Percentiles rank a stretch among this genome's conserved stretches.
phyloP scores from a whole-genome alignment of 2,329 filamentous ascomycete genomes.

The Xylaria sp. region DNA sequence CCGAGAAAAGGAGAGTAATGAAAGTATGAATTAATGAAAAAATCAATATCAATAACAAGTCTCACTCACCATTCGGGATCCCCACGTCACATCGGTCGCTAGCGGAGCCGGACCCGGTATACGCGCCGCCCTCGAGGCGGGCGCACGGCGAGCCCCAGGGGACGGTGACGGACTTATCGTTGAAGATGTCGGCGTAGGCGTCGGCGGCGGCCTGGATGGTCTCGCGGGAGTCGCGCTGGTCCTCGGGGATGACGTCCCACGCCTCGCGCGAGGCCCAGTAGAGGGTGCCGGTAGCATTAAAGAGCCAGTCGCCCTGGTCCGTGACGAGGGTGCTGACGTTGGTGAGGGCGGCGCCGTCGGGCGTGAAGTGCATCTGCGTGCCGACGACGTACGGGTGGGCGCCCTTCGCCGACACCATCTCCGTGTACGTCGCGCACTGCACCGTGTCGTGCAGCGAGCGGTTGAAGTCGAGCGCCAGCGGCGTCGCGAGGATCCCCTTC shows the following conservation, averaged over 20 bases:
- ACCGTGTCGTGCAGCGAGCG: conserved; percentile 53
- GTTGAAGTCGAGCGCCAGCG: conserved; percentile 52
- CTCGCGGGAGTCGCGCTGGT: conserved; percentile 49
- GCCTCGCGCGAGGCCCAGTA: conserved; percentile 51
- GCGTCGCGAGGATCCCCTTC: conserved; percentile 49
- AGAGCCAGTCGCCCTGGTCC: conserved; percentile 54
- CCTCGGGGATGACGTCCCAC: conserved; percentile 51
- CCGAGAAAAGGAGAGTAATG: background rate
- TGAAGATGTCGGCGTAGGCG: conserved; percentile 53
- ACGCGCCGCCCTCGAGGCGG: conserved; percentile 52
- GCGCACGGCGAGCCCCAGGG: conserved; percentile 54
- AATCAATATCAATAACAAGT: no score
- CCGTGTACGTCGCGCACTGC: conserved; percentile 53
- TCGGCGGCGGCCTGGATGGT: conserved; percentile 53
- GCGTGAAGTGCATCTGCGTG: conserved; percentile 50
- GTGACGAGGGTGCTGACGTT: conserved; percentile 51
- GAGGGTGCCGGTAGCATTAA: conserved; percentile 52
- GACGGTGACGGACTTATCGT: conserved; percentile 52
- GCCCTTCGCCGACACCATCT: conserved; percentile 50
- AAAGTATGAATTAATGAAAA: background rate
- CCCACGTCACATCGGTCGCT: conserved; percentile 52
- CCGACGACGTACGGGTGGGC: conserved; percentile 54
- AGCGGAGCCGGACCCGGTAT: conserved; percentile 48
- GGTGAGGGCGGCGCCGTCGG: conserved; percentile 43
- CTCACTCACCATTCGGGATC: conserved; percentile 49